These are phyloP conservation scores for Puccinia triticina DNA, from an alignment of 1,284 basidiomycete genomes.

Conservation along the genomic window DNA sequence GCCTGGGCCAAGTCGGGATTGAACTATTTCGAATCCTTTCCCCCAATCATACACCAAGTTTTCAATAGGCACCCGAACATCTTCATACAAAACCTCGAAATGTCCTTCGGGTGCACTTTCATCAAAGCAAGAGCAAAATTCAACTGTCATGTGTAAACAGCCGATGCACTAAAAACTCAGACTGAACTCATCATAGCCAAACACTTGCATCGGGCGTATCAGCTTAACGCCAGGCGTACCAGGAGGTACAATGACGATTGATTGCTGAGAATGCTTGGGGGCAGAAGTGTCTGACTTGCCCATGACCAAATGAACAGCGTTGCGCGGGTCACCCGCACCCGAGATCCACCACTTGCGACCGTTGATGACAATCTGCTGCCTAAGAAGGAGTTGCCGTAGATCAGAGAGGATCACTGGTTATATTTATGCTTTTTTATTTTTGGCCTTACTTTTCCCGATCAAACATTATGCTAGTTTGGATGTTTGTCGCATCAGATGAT, in stretches of 20 bases:
- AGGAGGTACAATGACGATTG: slow-evolving; percentile 88
- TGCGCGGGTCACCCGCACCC: slow-evolving; percentile 91
- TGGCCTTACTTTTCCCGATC: slow-evolving; percentile 25
- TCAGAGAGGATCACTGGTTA: not conserved
- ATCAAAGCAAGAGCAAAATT: slow-evolving; percentile 64
- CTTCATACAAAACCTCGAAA: slow-evolving; percentile 90
- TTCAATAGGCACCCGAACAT: slow-evolving; percentile 80
- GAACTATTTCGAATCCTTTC: slow-evolving; percentile 93
- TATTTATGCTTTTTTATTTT: no score
- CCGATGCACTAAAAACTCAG: not conserved
- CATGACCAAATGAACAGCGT: slow-evolving; percentile 86
- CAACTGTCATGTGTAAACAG: slow-evolving; percentile 87
- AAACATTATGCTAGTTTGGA: slow-evolving; percentile 78
- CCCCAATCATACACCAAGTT: slow-evolving; percentile 93
- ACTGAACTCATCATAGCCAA: slow-evolving; percentile 58
- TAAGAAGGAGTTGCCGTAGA: slow-evolving; percentile 63
- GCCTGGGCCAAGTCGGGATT: slow-evolving; percentile 94
- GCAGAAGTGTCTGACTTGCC: slow-evolving; percentile 72
- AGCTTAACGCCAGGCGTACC: slow-evolving; percentile 84
- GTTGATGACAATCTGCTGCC: slow-evolving; percentile 86
- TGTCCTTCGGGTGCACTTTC: slow-evolving; percentile 69
- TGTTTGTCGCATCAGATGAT: slow-evolving; percentile 94
- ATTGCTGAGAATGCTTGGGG: slow-evolving; percentile 75
- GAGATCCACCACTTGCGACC: slow-evolving; percentile 99
- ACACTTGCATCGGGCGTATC: slow-evolving; percentile 83